Percentiles rank a stretch among this genome's conserved stretches.
Conservation (phyloP, 805 yeast genomes). For the Candida qinlingensis region DNA sequence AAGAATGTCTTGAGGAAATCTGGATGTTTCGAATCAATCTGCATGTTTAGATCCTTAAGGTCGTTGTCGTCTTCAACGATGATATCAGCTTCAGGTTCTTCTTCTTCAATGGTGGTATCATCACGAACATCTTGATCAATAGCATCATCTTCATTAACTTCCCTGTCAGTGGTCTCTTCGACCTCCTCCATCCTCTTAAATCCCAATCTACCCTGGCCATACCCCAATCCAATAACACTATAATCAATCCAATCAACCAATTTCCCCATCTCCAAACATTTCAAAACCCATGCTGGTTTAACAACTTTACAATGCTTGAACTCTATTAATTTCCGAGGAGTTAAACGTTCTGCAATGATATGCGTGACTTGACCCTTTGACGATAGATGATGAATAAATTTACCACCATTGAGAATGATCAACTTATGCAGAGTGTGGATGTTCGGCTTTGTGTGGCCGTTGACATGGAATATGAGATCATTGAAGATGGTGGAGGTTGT, state of each 20-base stretch:
- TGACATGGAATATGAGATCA: conserved; percentile 69
- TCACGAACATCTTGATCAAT: conserved; percentile 9
- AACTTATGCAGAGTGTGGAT: conserved; percentile 63
- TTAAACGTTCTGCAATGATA: conserved; percentile 71
- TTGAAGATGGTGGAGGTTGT: conserved; percentile 39
- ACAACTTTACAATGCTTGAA: conserved; percentile 71
- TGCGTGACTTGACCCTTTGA: conserved; percentile 79
- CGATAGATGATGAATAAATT: conserved; percentile 58
- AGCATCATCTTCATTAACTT: conserved; percentile 4
- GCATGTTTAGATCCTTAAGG: not conserved
- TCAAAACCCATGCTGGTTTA: conserved; percentile 74
- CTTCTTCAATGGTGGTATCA: conserved; percentile 3
- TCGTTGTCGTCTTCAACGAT: not conserved
- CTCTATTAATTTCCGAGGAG: conserved; percentile 68
- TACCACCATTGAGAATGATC: conserved; percentile 77
- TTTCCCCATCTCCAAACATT: conserved; percentile 45
- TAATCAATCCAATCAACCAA: conserved; percentile 70
- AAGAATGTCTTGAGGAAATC: conserved; percentile 68
- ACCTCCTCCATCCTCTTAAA: conserved; percentile 7
- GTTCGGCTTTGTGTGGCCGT: conserved; percentile 86
- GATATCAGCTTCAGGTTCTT: not conserved
- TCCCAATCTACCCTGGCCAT: conserved; percentile 41
- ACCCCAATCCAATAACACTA: conserved; percentile 44
- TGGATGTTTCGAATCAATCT: conserved; percentile 67
- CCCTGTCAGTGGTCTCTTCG: conserved; percentile 1